Evolutionary conservation across 441 rosid genomes (phyloP).

Genomic region (Syzygium malaccense): DNA sequence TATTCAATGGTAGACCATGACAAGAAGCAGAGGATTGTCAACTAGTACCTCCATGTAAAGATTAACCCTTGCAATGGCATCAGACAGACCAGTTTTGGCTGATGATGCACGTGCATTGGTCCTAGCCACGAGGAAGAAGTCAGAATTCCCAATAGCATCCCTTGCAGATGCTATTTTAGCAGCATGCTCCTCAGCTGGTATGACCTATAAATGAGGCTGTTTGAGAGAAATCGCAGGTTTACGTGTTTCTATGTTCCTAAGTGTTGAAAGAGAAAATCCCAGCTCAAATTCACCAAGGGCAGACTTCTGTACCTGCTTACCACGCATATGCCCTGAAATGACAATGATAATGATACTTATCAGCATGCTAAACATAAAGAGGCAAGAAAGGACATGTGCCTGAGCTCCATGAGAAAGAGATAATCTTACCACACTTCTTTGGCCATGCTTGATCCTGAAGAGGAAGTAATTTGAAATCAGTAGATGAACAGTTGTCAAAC

Average conservation of each 20-base stretch:
- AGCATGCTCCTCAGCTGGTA: conserved; percentile 50
- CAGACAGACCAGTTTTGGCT: conserved; percentile 32
- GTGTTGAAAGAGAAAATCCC: background rate
- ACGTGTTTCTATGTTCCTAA: background rate
- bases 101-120: conserved; percentile 43
- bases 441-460: conserved; percentile 54
- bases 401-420: background rate
- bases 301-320: conserved; percentile 29
- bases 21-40: background rate
- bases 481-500: background rate
- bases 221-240: background rate
- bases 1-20: background rate
- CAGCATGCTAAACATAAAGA: background rate
- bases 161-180: conserved; percentile 43
- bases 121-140: conserved; percentile 45
- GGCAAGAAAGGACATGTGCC: background rate
- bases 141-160: conserved; percentile 41
- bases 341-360: background rate
- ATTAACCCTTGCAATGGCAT: conserved; percentile 46
- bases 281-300: background rate
- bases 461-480: background rate
- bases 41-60: conserved; percentile 35
- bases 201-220: conserved; percentile 13
- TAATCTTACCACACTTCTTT: conserved; percentile 38
- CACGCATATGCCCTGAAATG: conserved; percentile 35